Base-by-base conservation (phyloP, 2,329 filamentous ascomycete species). In the Albophoma yamanashiensis region DNA sequence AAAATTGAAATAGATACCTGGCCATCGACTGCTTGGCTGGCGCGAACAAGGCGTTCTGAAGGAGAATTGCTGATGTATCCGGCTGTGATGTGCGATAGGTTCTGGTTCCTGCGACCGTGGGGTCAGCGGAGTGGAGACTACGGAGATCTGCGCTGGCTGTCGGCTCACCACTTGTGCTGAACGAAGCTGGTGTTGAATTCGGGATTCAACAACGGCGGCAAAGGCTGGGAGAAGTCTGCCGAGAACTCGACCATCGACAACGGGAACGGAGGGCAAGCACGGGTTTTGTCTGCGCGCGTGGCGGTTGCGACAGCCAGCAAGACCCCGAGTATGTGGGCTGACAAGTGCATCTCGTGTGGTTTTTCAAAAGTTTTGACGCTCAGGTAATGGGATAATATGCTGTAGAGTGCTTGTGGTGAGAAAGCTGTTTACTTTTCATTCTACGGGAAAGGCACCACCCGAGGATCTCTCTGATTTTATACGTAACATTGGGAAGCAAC, bases 161-260 rank as follows among this genome's bases (percentile, higher is more conserved):
- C 11, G 1, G 8, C 56, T n/a, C 60, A 72, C 73, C 74, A 75
- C 62, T 76, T 75, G 56, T 75, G 74, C 56, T 76, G 74, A 12
- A 75, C 61, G 53, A 75, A 75, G 27, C 64, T 69, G 25, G 72
- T 65, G 1, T 67, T 60, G 53, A 70, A 75, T 15, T 71, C 70
- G 0, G 71, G 47, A 31, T 71, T 66, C 4, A 75, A 60, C 0
- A 66, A 7, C 0, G 73, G 74, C 0, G 73, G 71, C 11, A 64
- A 43, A 0, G 72, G 73, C 38, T 75, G 68, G 56, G 68, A 42
- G 38, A 75, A 75, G 0, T 56, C 58, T 14, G 66, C 64, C 12
- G 72, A 71, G 61, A 72, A 75, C 7, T 67, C 61, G 0, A 62
- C 42, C 62, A 69, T 61, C 0, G 71, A 68, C 1, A 67, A 20